Evolutionary conservation across 108 stramenopile genomes (phyloP), one percentile per base, ranked within the genome.

Genomic region (Nitzschia putrida): DNA sequence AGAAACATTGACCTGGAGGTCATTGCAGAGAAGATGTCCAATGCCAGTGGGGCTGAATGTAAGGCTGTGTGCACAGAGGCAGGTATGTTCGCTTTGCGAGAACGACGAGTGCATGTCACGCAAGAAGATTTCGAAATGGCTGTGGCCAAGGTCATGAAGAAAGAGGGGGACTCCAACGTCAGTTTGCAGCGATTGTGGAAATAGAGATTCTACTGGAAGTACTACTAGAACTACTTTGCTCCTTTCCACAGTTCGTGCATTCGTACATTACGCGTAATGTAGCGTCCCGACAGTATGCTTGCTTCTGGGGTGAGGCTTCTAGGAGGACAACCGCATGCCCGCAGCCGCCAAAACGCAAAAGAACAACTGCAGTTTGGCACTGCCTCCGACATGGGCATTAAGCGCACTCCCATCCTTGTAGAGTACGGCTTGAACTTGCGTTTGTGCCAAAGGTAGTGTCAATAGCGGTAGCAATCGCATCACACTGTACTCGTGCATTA

Each of bases 41-140:
- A 93, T 80, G 88, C 97, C 11, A 94, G 93, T 53, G 98, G 98
- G 26, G 98, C 98, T 12, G 98, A 99, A 84, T 98, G 97, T 84
- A 98, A 99, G 89, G 98, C 96, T n/a, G 98, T 98, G 12, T 99
- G 99, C 79, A 98, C 98, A 9, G 99, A 99, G 75, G 99, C 99
- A 14, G 99, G 99, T 65, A 99, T 99, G 99, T 98, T 98, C 81
- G 99, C 99, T n/a, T 76, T 99, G 61, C 81, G 99, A 66, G 98
- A 98, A 82, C 86, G 98, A 66, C 90, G 98, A 53, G 96, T 98
- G 34, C 98, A 99, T 80, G 98, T 99, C 1, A 99, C 98, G 3
- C 99, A 99, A 82, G 99, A 99, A 80, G 99, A 99, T 86, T 99
- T 99, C 76, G 98, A 98, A 83, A 98, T 99, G 99, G 97, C 98